Base-by-base conservation (phyloP, 192 early-diverging fungal species). In the Mortierella alpina region DNA sequence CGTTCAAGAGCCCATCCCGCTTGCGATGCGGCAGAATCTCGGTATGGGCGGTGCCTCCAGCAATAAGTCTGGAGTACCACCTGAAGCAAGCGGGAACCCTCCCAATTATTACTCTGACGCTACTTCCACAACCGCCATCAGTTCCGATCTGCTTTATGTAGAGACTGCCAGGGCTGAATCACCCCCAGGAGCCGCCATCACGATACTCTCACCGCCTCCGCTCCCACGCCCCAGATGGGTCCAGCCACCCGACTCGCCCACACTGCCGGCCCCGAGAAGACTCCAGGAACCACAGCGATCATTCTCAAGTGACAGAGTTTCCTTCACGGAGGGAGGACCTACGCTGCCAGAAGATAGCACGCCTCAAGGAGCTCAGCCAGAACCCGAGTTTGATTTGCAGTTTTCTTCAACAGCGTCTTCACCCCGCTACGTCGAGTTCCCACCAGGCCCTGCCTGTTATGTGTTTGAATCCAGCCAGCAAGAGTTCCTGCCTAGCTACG, bases 391-490 rank as follows among this genome's bases (percentile, higher is more conserved):
- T 31, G 31, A 13, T 56, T 17, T 20, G 2, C 63, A 6, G 0
- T 6, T 53, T 14, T 39, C 23, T 18, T 66, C 52, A 13, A 69
- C 60, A 5, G 17, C 59, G 7, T 44, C 52, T 4, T 67, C 76
- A 0, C 64, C 69, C 20, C 31, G 69, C 11, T 68, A 60, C 51
- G 40, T 54, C 17, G 69, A 63, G 6, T 49, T 55, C 44, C 63
- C 76, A 1, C 51, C 69, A 1, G 69, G 64, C 0, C 62, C 75
- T 0, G 47, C 75, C 7, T 79, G 75, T 18, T 79, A 79, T 59
- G 63, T 67, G 6, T 79, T 66, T 39, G 68, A 79, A 20, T 49
- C 75, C 6, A 60, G 17, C 18, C 61, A 70, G n/a, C 75, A 67
- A 12, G 63, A 66, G 18, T 79, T 71, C 17, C 52, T 66, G 15